A percentile compares a stretch with the other conserved stretches of the same genome.
Evolutionary conservation across 23 red algal genomes (phyloP).

Genomic region (Gracilaria gracilis): DNA sequence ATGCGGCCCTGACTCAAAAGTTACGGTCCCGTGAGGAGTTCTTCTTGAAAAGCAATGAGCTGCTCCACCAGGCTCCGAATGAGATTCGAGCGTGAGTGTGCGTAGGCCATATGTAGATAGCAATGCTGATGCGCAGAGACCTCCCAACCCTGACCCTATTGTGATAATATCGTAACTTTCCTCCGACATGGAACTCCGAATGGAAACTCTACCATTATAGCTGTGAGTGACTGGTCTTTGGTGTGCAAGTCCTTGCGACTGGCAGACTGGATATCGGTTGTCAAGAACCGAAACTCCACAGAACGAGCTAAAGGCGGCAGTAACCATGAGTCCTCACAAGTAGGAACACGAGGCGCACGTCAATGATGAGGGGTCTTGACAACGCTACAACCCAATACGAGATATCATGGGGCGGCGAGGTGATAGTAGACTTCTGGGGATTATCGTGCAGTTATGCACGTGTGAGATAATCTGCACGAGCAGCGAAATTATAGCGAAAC

Average conservation of each 20-base stretch:
- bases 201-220: background rate
- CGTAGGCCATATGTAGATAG: conserved; percentile 51
- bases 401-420: no score
- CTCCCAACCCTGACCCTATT: conserved; percentile 76
- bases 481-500: conserved; percentile 18
- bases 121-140: conserved; percentile 76
- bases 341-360: no score
- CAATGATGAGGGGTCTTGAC: no score
- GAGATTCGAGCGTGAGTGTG: conserved; percentile 69
- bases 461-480: conserved; percentile 8
- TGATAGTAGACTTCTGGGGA: no score
- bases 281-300: background rate
- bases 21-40: conserved; percentile 28
- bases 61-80: conserved; percentile 66
- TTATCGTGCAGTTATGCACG: background rate
- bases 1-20: conserved; percentile 77
- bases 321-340: background rate
- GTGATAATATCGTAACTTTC: conserved; percentile 70
- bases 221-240: background rate
- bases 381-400: no score
- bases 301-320: background rate
- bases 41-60: conserved; percentile 71
- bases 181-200: background rate
- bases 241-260: background rate
- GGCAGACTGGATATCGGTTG: background rate